Evolutionary conservation across 768 basidiomycete genomes (phyloP).

Genomic region (Lanmaoa pseudosensibilis): DNA sequence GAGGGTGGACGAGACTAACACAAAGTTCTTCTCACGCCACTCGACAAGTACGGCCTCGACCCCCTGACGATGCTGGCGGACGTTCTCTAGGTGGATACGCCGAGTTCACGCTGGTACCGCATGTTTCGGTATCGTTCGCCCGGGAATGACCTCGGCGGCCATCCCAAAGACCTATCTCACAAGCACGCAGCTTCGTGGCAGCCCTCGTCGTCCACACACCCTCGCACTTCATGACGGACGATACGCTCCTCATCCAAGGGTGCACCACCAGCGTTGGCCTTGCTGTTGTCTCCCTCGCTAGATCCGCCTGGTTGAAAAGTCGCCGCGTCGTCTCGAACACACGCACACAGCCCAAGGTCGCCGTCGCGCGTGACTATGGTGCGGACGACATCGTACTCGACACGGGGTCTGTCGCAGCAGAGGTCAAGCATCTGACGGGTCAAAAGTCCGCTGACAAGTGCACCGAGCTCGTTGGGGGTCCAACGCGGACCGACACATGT

Average conservation of each 20-base stretch:
- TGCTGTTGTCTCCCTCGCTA: neutral
- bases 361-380: neutral
- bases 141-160: too few relatives aligned
- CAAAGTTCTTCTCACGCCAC: conserved; percentile 27
- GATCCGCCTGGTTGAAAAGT: neutral
- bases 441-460: too few relatives aligned
- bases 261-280: too few relatives aligned
- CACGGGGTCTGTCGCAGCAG: neutral
- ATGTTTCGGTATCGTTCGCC: conserved; percentile 25
- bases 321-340: neutral
- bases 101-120: conserved; percentile 27
- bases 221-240: neutral
- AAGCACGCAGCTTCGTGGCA: neutral
- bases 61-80: too few relatives aligned
- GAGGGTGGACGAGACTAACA: neutral
- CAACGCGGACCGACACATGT: too few relatives aligned
- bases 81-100: conserved; percentile 19
- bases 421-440: too few relatives aligned
- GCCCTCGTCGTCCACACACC: neutral
- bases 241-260: neutral
- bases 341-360: neutral
- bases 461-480: neutral
- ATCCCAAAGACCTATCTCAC: neutral
- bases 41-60: too few relatives aligned
- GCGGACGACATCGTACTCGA: neutral